phyloP scores from a whole-genome alignment of 345 rosid genomes.

The Isatis tinctoria region DNA sequence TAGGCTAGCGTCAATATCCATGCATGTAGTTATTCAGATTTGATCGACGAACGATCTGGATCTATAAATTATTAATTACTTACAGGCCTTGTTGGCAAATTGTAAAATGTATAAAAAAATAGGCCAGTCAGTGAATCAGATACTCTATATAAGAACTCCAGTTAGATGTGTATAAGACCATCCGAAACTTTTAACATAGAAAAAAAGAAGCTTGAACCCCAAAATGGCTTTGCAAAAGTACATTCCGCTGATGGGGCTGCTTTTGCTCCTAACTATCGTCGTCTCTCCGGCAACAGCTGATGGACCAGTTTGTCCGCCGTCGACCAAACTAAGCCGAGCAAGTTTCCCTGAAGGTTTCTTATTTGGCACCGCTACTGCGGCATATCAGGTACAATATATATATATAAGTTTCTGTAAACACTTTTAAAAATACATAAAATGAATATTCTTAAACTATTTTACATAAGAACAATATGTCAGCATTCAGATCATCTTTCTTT shows the following conservation, averaged over 20 bases:
- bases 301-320: slow-evolving; percentile 18
- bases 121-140: not conserved
- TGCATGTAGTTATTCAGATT: not conserved
- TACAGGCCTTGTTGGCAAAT: not conserved
- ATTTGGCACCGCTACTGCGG: slow-evolving; percentile 31
- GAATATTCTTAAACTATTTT: not conserved
- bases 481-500: not conserved
- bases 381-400: slow-evolving; percentile 27
- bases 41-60: not conserved
- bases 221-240: slow-evolving; percentile 14
- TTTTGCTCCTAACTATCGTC: slow-evolving; percentile 9
- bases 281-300: slow-evolving; percentile 1
- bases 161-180: not conserved
- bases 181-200: no score
- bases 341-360: slow-evolving; percentile 24
- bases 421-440: not conserved
- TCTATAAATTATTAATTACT: not conserved
- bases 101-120: not conserved
- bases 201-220: not conserved
- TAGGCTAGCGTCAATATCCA: not conserved
- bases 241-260: slow-evolving; percentile 14
- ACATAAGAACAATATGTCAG: not conserved
- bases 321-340: slow-evolving; percentile 21
- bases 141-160: not conserved
- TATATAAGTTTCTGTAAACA: no score